Percentiles rank a stretch among this genome's conserved stretches.
These are phyloP conservation scores for Lepidium aucheri DNA, from an alignment of 345 rosid genomes.

Conservation along the genomic window DNA sequence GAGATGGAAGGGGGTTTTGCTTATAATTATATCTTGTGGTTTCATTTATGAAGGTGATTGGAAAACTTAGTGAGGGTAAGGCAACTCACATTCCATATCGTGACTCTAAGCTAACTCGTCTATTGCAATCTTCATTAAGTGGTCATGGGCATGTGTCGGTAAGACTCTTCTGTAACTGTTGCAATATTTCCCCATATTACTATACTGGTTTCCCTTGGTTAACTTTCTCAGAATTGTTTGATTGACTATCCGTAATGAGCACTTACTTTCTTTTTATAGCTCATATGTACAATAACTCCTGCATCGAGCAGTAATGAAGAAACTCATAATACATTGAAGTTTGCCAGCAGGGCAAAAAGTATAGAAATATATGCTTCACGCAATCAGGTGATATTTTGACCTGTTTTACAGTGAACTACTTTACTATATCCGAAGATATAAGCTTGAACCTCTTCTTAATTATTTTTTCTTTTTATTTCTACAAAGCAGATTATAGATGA, in stretches of 20 bases:
- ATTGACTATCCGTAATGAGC: neutral
- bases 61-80: conserved; percentile 97
- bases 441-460: conserved; percentile 12
- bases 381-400: conserved; percentile 57
- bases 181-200: conserved; percentile 2
- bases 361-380: conserved; percentile 96
- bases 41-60: conserved; percentile 69
- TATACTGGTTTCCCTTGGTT: neutral
- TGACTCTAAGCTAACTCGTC: conserved; percentile 98
- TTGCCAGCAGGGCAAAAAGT: conserved; percentile 96
- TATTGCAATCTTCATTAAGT: conserved; percentile 91
- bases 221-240: neutral
- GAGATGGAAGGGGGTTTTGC: neutral
- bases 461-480: conserved; percentile 19
- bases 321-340: conserved; percentile 97
- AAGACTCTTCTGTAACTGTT: conserved; percentile 29
- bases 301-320: conserved; percentile 97
- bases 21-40: conserved; percentile 11
- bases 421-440: neutral
- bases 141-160: conserved; percentile 99
- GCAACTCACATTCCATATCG: conserved; percentile 99
- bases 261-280: conserved; percentile 40
- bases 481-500: conserved; percentile 87
- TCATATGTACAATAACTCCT: conserved; percentile 97
- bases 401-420: neutral